Evolutionary conservation across 108 stramenopile species (phyloP).

Genomic region (Skeletonema tropicum): DNA sequence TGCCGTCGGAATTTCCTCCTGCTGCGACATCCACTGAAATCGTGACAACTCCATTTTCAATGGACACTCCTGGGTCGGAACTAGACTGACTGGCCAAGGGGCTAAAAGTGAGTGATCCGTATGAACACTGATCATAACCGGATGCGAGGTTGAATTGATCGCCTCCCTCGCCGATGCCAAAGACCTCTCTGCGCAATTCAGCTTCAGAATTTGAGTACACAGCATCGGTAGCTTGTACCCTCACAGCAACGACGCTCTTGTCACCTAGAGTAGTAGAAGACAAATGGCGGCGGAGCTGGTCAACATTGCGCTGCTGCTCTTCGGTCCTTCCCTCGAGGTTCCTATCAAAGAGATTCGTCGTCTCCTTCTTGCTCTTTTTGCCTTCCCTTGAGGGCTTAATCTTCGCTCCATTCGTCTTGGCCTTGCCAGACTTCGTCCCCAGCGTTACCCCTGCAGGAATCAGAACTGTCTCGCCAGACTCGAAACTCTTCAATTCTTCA

Average conservation of each 20-base stretch:
- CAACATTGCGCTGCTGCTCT: neutral
- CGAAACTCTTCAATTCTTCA: neutral
- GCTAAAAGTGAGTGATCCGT: conserved; percentile 26
- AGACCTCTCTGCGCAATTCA: conserved; percentile 1
- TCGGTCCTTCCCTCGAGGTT: neutral
- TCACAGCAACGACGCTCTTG: conserved; percentile 35
- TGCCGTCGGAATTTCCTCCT: neutral
- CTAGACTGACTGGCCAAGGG: neutral
- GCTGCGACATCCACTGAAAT: neutral
- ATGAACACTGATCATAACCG: conserved; percentile 39
- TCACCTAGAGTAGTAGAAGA: neutral
- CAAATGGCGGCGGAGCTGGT: neutral
- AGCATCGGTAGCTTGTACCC: conserved; percentile 26
- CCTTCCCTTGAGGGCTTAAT: neutral
- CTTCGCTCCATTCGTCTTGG: neutral
- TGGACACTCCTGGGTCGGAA: neutral
- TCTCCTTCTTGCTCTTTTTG: neutral
- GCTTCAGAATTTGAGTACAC: neutral
- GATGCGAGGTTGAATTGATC: conserved; percentile 21
- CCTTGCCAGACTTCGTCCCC: neutral
- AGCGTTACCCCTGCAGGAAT: neutral
- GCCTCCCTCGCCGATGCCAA: neutral
- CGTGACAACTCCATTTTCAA: conserved; percentile 9
- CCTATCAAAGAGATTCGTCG: neutral
- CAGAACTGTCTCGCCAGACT: neutral